Base-by-base conservation (phyloP, 1,284 basidiomycete species). In the Tylopilus sp. region DNA sequence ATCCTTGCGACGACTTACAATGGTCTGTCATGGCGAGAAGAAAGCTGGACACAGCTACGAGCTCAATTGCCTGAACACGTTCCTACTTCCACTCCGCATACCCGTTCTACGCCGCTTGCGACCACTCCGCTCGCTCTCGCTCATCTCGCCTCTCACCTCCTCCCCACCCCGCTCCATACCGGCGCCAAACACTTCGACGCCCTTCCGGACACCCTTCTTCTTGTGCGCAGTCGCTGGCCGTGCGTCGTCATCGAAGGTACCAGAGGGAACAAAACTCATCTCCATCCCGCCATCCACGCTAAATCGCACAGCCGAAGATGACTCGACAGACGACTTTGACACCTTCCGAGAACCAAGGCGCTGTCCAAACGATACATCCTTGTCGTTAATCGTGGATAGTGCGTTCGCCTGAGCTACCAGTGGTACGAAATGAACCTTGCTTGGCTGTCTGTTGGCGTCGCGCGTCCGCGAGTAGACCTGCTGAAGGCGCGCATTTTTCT, bases 1-100 rank as follows among this genome's bases (percentile, higher is more conserved):
- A 40, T 44, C 20, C 8, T 34, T 18, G 26, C n/a, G 8, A 24
- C 8, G 39, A 63, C 63, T 59, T 46, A 62, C 63, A 46, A 12
- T 59, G 48, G 31, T 61, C 63, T 33, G 48, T 29, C 60, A 65
- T 61, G 14, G 24, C 20, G 6, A 26, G 38, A 24, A 26, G 15
- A 24, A 39, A 24, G 36, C 6, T 26, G 21, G 5, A 8, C 31
- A 29, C 6, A 33, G 14, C 34, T 61, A 65, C 21, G 51, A 65
- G 15, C 57, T 52, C 18, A 73, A 55, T 53, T 62, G 64, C 67
- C 83, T 75, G 67, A 94, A 92, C 3, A 80, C 81, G 68, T 93
- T 93, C 73, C 83, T 92, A 67, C 88, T 91, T 42, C 91, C 91
- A 64, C 91, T 94, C 50, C 91, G 74, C 52, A 88, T 78, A 4